Conservation (phyloP, 495 filamentous ascomycete species). For the Penicillium cosmopolitanum region DNA sequence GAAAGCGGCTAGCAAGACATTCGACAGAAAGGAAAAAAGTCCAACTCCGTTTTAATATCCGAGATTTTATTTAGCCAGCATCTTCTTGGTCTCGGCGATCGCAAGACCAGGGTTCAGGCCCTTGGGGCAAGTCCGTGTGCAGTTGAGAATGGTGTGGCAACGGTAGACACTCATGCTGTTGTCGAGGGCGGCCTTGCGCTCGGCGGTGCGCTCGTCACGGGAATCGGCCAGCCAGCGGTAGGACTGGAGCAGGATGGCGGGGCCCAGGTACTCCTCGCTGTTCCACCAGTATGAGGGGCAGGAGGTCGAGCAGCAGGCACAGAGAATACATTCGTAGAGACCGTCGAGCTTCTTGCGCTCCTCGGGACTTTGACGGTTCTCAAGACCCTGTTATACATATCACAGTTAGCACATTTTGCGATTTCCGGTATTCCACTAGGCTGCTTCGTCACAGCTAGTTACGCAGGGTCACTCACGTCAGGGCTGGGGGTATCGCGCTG, state of each 20-base stretch:
- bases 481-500: constrained; percentile 78
- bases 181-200: constrained; percentile 88
- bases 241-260: constrained; percentile 91
- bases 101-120: constrained; percentile 92
- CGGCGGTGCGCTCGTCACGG: constrained; percentile 81
- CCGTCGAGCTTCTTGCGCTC: constrained; percentile 97
- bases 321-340: constrained; percentile 98
- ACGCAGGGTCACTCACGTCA: constrained; percentile 61
- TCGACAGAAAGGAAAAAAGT: constrained; percentile 34
- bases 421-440: too few relatives aligned
- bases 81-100: constrained; percentile 98
- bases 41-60: constrained; percentile 43
- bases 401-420: constrained; percentile 6
- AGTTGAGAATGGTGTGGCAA: constrained; percentile 99
- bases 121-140: constrained; percentile 95
- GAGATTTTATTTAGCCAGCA: constrained; percentile 62
- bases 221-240: constrained; percentile 96
- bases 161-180: constrained; percentile 98
- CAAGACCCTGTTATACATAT: constrained; percentile 64
- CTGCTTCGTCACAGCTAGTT: not conserved
- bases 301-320: constrained; percentile 97
- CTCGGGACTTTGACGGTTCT: constrained; percentile 84
- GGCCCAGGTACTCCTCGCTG: constrained; percentile 94
- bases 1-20: constrained; percentile 35
- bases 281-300: constrained; percentile 99